Base-by-base conservation (phyloP, 331 rosid species). In the Ulmus americana region DNA sequence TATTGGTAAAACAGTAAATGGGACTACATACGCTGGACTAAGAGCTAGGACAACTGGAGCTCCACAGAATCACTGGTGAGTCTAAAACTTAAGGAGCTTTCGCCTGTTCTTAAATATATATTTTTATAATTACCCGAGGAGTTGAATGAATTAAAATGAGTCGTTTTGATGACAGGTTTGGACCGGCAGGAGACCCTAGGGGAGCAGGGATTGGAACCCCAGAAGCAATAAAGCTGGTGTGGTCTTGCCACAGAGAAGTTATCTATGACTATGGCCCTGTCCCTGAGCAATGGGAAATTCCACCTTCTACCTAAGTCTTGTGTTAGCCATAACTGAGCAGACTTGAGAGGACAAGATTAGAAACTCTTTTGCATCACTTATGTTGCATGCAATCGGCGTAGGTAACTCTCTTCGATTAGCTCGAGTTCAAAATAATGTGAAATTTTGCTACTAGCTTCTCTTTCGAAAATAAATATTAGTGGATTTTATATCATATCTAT, bases 171-270 rank as follows among this genome's bases (percentile, higher is more conserved):
- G 73, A 67, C 79, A 89, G 98, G 98, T 89, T 92, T 77, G 97
- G 98, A 68, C 98, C 95, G 1, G 84, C 95, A 6, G 98, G 98
- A 12, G 98, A 92, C 53, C 88, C 97, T 0, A 81, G 95, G 68
- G 98, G 97, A n/a, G 98, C 98, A 5, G 97, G 98, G 67, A 92
- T 92, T 20, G 98, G 97, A 60, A 86, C 98, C 57, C 97, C 98
- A 0, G 98, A 89, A 71, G 97, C 98, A 12, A 92, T 92, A 82
- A 92, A 87, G 83, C 95, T 89, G 5, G 96, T 89, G 12, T 92
- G 98, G 97, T 92, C 98, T 55, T 85, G 95, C 77, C 98, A 92
- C 63, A 83, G 98, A 63, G 98, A 92, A 74, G 71, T 92, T 62
- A 92, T 92, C 48, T 92, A 92, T 51, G 98, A 92, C 74, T 8